Evolutionary conservation across 768 basidiomycete species (phyloP).

Genomic region (Crepidotus variabilis): DNA sequence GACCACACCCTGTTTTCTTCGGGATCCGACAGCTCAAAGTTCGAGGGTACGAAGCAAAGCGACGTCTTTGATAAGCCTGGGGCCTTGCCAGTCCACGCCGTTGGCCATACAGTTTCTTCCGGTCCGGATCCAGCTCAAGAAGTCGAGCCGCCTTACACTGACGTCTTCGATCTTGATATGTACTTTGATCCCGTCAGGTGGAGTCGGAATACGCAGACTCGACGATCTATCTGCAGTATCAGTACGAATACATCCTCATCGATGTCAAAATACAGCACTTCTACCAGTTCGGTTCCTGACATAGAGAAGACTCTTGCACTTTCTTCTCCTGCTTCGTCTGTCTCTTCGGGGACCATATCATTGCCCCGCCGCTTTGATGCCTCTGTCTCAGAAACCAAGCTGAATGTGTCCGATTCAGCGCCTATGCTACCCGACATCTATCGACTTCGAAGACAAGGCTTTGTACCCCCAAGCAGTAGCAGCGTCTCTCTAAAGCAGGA

Average conservation of each 20-base stretch:
- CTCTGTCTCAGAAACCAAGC: too few species aligned
- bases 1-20: background rate
- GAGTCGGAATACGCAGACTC: background rate
- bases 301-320: background rate
- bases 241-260: background rate
- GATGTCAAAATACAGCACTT: background rate
- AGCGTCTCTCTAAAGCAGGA: background rate
- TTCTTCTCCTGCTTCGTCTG: too few species aligned
- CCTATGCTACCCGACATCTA: too few species aligned
- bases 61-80: background rate
- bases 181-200: conserved; percentile 4
- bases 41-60: background rate
- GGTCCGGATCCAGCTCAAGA: too few species aligned
- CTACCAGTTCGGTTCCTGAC: background rate
- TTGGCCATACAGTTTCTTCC: too few species aligned
- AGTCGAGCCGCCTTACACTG: conserved; percentile 15
- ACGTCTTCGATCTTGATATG: conserved; percentile 23
- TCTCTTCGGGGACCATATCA: too few species aligned
- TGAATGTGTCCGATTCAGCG: too few species aligned
- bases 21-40: background rate
- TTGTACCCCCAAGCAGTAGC: too few species aligned
- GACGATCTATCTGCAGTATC: background rate
- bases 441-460: too few species aligned
- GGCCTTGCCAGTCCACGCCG: too few species aligned
- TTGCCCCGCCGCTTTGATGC: too few species aligned